phyloP scores from a whole-genome alignment of 1,284 basidiomycete species.

The Hymenochaete sp. region DNA sequence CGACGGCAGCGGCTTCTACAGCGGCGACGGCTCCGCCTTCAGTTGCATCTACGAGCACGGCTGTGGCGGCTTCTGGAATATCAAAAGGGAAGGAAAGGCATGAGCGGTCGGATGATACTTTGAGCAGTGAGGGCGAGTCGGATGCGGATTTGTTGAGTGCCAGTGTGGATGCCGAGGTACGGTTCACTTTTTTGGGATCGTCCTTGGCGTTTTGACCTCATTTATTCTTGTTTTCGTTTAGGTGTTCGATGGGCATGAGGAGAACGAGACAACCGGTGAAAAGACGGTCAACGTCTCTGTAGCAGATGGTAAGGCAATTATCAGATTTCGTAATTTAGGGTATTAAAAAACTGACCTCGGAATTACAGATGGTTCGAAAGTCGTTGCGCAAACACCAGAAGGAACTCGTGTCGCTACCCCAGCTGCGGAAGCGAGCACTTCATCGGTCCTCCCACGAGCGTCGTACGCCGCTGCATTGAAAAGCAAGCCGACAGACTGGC shows the following conservation, averaged over 20 bases:
- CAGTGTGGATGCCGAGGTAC: constrained; percentile 67
- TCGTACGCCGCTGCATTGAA: constrained; percentile 95
- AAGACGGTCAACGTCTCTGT: constrained; percentile 84
- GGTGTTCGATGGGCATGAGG: constrained; percentile 65
- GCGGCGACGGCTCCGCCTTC: constrained; percentile 26
- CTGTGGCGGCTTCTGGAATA: too few relatives aligned
- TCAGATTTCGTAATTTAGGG: background rate
- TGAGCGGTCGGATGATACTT: constrained; percentile 43
- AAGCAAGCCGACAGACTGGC: constrained; percentile 89
- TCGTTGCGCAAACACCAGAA: constrained; percentile 93
- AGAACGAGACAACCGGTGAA: constrained; percentile 52
- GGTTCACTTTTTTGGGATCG: constrained; percentile 9
- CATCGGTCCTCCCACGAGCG: constrained; percentile 31
- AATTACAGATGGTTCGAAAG: constrained; percentile 69
- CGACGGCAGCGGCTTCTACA: constrained; percentile 22
- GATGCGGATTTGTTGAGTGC: constrained; percentile 71
- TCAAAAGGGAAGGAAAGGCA: too few relatives aligned
- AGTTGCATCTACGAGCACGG: too few relatives aligned
- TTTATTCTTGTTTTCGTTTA: constrained; percentile 17
- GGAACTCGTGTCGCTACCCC: constrained; percentile 92
- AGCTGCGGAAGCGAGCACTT: constrained; percentile 32
- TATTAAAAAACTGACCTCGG: background rate
- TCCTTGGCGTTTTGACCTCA: background rate
- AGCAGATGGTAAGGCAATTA: constrained; percentile 54
- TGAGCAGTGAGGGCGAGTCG: too few relatives aligned